Conservation (phyloP, 805 yeast genomes). For the Candida bentonensis region DNA sequence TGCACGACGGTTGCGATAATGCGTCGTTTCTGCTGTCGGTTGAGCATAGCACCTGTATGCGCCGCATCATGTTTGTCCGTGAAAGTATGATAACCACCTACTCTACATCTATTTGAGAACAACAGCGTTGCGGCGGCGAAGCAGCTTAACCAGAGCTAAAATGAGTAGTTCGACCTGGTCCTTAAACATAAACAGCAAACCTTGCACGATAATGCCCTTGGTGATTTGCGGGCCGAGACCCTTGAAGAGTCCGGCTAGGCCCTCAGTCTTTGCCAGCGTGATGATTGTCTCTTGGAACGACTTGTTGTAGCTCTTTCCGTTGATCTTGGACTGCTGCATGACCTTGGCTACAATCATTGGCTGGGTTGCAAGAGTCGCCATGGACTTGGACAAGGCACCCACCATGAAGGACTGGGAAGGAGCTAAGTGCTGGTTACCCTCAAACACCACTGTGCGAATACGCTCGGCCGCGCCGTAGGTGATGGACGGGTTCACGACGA, state of each 20-base stretch:
- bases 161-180: conserved; percentile 35
- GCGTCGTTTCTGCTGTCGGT: too few relatives aligned
- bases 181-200: conserved; percentile 66
- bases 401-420: conserved; percentile 54
- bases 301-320: conserved; percentile 19
- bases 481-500: conserved; percentile 73
- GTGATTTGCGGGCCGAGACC: conserved; percentile 68
- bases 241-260: conserved; percentile 53
- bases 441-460: conserved; percentile 38
- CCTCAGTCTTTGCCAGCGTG: conserved; percentile 51
- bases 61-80: background rate
- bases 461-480: conserved; percentile 73
- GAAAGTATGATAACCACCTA: background rate
- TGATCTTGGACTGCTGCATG: conserved; percentile 43
- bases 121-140: background rate
- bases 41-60: too few relatives aligned
- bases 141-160: background rate
- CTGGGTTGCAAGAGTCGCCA: conserved; percentile 71
- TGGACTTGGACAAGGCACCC: conserved; percentile 68
- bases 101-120: background rate
- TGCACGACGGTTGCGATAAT: too few relatives aligned
- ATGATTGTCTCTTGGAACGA: conserved; percentile 50
- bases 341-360: conserved; percentile 79
- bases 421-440: conserved; percentile 27
- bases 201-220: conserved; percentile 77